These are phyloP conservation scores for Gamarada debralockiae DNA, from an alignment of 495 filamentous ascomycete species.

Conservation along the genomic window DNA sequence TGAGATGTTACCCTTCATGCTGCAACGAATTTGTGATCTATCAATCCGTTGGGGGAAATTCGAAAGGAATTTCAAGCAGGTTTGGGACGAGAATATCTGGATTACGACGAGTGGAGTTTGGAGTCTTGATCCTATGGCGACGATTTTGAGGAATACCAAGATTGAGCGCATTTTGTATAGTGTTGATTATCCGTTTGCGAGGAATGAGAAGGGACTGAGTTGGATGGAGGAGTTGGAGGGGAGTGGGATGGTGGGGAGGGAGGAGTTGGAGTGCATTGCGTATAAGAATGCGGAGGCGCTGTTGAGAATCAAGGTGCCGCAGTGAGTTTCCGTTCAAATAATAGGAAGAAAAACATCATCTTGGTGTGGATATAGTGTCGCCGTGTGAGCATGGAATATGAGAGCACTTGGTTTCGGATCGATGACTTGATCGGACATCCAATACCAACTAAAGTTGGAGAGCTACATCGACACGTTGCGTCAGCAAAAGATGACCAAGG, in stretches of 20 bases:
- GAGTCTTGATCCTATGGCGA: constrained; percentile 48
- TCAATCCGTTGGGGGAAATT: constrained; percentile 38
- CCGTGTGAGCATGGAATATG: too few relatives aligned
- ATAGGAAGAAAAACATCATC: too few relatives aligned
- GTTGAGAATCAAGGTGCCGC: constrained; percentile 33
- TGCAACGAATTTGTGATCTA: constrained; percentile 55
- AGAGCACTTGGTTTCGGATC: too few relatives aligned
- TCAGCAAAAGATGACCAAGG: too few relatives aligned
- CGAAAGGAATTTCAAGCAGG: not conserved
- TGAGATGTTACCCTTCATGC: constrained; percentile 60
- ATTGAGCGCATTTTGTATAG: constrained; percentile 53
- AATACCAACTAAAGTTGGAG: not conserved
- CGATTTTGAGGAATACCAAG: constrained; percentile 45
- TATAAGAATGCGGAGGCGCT: constrained; percentile 53
- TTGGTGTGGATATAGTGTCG: too few relatives aligned
- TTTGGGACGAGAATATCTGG: constrained; percentile 53
- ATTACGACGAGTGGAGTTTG: constrained; percentile 63
- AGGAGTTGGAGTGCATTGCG: constrained; percentile 49
- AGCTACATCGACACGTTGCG: too few relatives aligned
- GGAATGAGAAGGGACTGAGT: constrained; percentile 36
- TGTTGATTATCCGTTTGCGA: constrained; percentile 57
- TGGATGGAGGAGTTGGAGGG: constrained; percentile 45
- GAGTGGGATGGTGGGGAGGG: constrained; percentile 46
- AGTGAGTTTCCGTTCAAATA: too few relatives aligned
- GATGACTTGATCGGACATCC: too few relatives aligned